Evolutionary conservation across 2,329 filamentous ascomycete species (phyloP).

Genomic region (Stenocarpella maydis): DNA sequence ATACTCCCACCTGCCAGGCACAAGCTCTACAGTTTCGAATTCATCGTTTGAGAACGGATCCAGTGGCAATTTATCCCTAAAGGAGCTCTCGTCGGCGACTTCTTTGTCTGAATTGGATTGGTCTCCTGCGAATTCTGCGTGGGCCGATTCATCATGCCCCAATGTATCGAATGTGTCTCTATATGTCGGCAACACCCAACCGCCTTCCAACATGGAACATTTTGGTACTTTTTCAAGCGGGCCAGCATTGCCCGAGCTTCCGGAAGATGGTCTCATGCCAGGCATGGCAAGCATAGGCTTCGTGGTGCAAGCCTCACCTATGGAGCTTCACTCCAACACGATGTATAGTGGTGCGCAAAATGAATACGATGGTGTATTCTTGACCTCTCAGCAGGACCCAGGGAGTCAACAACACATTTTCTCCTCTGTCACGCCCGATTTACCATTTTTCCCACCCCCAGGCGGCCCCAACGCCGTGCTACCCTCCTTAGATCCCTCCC

Average conservation of each 20-base stretch:
- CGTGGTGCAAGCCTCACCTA: not conserved
- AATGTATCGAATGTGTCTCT: not conserved
- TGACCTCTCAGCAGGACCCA: not conserved
- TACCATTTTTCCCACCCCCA: too few relatives aligned
- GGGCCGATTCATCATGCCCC: not conserved
- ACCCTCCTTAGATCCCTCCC: not conserved
- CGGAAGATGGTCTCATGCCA: not conserved
- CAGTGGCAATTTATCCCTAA: too few relatives aligned
- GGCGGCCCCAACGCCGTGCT: too few relatives aligned
- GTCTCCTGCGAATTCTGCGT: not conserved
- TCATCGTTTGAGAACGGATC: not conserved
- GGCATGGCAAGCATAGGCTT: not conserved
- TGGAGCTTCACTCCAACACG: not conserved
- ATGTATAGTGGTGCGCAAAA: not conserved
- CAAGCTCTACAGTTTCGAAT: not conserved
- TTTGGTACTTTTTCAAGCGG: not conserved
- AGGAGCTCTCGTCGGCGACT: too few relatives aligned
- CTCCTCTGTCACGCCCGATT: not conserved
- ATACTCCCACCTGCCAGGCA: not conserved
- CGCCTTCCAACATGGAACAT: not conserved
- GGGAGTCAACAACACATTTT: not conserved
- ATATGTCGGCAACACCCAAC: not conserved
- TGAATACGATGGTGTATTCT: too few relatives aligned
- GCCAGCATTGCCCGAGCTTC: not conserved
- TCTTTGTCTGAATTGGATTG: too few relatives aligned